A percentile compares a stretch with the other conserved stretches of the same genome.
Evolutionary conservation across 202 grass and related monocot genomes (phyloP).

Genomic region (Schoenoplectus triqueter): DNA sequence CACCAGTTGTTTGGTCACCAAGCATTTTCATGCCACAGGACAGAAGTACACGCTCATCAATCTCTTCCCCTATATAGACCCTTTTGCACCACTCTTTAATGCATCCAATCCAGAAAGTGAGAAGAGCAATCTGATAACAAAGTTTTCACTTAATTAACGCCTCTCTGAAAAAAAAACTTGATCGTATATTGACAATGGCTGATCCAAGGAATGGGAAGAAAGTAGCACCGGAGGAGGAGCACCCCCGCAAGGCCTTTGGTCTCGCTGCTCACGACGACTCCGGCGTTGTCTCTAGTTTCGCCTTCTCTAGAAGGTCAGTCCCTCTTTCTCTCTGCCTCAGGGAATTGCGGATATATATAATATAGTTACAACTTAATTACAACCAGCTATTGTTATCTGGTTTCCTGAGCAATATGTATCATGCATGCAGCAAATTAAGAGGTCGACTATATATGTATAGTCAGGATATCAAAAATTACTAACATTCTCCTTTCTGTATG

Average conservation of each 20-base stretch:
- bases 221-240: slow-evolving; percentile 40
- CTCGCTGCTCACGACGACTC: slow-evolving; percentile 68
- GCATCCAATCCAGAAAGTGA: neutral
- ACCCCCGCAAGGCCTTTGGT: slow-evolving; percentile 51
- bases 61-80: neutral
- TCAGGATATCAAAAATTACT: too few relatives aligned
- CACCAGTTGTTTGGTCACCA: neutral
- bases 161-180: neutral
- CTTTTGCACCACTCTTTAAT: neutral
- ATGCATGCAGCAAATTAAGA: neutral
- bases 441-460: too few relatives aligned
- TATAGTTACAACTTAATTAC: too few relatives aligned
- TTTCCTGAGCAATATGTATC: too few relatives aligned
- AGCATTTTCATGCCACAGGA: neutral
- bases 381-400: too few relatives aligned
- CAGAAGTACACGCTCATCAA: neutral
- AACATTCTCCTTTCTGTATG: too few relatives aligned
- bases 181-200: slow-evolving; percentile 37
- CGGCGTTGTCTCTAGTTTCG: slow-evolving; percentile 63
- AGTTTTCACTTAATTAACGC: neutral
- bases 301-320: slow-evolving; percentile 65
- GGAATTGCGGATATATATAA: too few relatives aligned
- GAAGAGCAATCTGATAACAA: neutral
- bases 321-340: neutral
- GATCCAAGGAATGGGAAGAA: slow-evolving; percentile 32